Conservation (phyloP, 1,284 basidiomycete species). For the Boletus sp. region DNA sequence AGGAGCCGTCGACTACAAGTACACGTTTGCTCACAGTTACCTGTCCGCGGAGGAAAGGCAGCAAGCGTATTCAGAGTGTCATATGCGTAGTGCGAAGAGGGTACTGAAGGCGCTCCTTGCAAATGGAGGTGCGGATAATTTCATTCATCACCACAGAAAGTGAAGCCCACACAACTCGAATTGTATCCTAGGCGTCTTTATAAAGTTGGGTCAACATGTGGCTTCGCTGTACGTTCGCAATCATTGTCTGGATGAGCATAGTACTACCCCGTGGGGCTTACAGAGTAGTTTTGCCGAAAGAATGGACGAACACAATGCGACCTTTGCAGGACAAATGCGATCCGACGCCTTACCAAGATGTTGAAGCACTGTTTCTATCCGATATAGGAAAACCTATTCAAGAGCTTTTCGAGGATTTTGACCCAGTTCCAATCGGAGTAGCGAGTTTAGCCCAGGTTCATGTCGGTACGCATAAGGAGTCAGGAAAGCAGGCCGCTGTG, state of each 20-base stretch:
- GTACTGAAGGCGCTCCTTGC: slow-evolving; percentile 78
- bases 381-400: slow-evolving; percentile 69
- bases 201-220: slow-evolving; percentile 93
- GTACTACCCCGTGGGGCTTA: slow-evolving; percentile 11
- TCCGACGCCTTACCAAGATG: slow-evolving; percentile 69
- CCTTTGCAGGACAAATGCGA: slow-evolving; percentile 85
- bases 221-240: slow-evolving; percentile 53
- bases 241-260: background rate
- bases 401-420: slow-evolving; percentile 80
- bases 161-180: background rate
- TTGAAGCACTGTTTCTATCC: slow-evolving; percentile 67
- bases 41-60: slow-evolving; percentile 53
- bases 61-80: slow-evolving; percentile 72
- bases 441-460: slow-evolving; percentile 97
- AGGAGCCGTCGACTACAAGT: slow-evolving; percentile 84
- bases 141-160: background rate
- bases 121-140: slow-evolving; percentile 69
- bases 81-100: slow-evolving; percentile 74
- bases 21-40: slow-evolving; percentile 63
- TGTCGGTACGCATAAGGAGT: slow-evolving; percentile 70
- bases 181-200: slow-evolving; percentile 68
- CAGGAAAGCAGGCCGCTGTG: slow-evolving; percentile 82
- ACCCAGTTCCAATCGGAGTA: slow-evolving; percentile 90
- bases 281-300: slow-evolving; percentile 71
- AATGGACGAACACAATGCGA: slow-evolving; percentile 70